phyloP scores from a whole-genome alignment of 2,329 filamentous ascomycete species.

The Davidsoniella virescens region DNA sequence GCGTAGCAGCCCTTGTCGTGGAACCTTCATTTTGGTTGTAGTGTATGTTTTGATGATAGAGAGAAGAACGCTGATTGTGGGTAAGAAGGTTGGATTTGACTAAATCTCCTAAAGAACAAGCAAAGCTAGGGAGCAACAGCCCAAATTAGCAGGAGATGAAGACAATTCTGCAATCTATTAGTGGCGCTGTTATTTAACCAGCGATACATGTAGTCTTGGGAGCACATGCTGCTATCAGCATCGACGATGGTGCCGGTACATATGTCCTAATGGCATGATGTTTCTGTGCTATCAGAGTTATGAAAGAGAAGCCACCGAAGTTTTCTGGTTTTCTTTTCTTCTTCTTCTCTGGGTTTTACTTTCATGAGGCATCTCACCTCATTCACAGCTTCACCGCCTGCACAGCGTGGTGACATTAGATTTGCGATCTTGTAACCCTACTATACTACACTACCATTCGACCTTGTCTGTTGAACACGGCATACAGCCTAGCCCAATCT shows the following conservation, averaged over 20 bases:
- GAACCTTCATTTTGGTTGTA: slow-evolving; percentile 1
- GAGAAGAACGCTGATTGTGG: background rate
- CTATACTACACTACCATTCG: too few species aligned
- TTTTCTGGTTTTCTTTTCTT: background rate
- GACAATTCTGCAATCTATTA: background rate
- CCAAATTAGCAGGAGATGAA: background rate
- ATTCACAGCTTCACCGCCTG: slow-evolving; percentile 2
- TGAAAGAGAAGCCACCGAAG: background rate
- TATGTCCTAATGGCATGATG: too few species aligned
- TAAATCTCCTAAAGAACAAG: too few species aligned
- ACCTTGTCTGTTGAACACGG: too few species aligned
- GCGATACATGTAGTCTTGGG: too few species aligned
- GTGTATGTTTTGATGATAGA: background rate
- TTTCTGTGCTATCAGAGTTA: too few species aligned
- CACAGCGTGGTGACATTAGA: background rate
- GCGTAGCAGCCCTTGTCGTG: slow-evolving; percentile 7
- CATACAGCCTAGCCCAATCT: too few species aligned
- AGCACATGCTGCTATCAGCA: too few species aligned
- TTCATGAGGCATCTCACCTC: background rate
- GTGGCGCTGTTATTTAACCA: background rate
- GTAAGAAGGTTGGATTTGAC: background rate
- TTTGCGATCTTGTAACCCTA: too few species aligned
- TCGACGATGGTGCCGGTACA: too few species aligned
- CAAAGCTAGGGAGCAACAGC: too few species aligned
- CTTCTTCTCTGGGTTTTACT: background rate